These are phyloP conservation scores for Laguncularia racemosa DNA, from an alignment of 345 rosid species.

Conservation along the genomic window DNA sequence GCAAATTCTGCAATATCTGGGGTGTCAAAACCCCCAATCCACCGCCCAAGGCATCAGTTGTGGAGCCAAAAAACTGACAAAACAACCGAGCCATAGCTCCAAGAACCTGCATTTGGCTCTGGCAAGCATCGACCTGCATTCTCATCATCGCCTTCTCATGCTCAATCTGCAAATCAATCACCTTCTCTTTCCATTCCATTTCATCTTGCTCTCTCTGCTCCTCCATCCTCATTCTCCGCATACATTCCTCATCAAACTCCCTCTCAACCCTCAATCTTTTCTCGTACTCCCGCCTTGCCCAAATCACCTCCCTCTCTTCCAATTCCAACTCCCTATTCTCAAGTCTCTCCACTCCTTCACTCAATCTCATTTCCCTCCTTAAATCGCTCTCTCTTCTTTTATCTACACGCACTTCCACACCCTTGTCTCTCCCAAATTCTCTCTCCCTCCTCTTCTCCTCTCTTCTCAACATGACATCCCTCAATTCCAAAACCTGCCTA, in stretches of 20 bases:
- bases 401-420: conserved; percentile 26
- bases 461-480: conserved; percentile 36
- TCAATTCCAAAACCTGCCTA: conserved; percentile 42
- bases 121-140: conserved; percentile 64
- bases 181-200: conserved; percentile 71
- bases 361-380: conserved; percentile 19
- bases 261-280: conserved; percentile 37
- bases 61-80: conserved; percentile 54
- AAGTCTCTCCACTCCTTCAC: conserved; percentile 32
- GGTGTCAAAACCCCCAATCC: conserved; percentile 46
- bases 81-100: conserved; percentile 57
- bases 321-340: conserved; percentile 39
- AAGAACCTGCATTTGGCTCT: conserved; percentile 67
- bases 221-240: conserved; percentile 43
- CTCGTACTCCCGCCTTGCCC: conserved; percentile 39
- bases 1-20: conserved; percentile 67
- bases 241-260: conserved; percentile 44
- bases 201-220: conserved; percentile 72
- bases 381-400: conserved; percentile 39
- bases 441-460: conserved; percentile 59
- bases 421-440: conserved; percentile 37
- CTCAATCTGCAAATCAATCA: conserved; percentile 54
- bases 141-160: conserved; percentile 71
- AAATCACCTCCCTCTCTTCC: conserved; percentile 45
- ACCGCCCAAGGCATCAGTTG: conserved; percentile 45